Evolutionary conservation across 163 green algal species (phyloP).

Genomic region (Prototheca wickerhamii): DNA sequence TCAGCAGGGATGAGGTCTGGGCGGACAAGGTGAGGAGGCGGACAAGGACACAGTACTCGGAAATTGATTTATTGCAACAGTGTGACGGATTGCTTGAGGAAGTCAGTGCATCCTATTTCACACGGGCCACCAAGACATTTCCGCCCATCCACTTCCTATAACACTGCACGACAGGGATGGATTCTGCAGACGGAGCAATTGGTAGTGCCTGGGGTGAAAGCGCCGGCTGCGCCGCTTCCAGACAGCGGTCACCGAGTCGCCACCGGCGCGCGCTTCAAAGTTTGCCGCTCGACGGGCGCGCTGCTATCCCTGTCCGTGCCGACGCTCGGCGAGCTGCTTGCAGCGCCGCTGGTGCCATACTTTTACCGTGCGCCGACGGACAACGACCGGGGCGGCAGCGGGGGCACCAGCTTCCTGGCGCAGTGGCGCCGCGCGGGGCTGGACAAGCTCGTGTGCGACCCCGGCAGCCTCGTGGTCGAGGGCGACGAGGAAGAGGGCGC

Average conservation of each 20-base stretch:
- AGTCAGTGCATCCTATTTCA: too few relatives aligned
- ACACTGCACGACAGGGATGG: too few relatives aligned
- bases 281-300: not conserved
- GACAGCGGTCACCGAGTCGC: not conserved
- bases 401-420: conserved; percentile 60
- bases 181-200: not conserved
- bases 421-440: conserved; percentile 71
- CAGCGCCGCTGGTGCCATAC: conserved; percentile 38
- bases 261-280: not conserved
- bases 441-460: conserved; percentile 46
- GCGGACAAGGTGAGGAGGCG: too few relatives aligned
- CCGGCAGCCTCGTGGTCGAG: conserved; percentile 5
- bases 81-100: too few relatives aligned
- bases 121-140: too few relatives aligned
- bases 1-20: too few relatives aligned
- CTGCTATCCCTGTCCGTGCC: conserved; percentile 11
- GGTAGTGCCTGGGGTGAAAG: not conserved
- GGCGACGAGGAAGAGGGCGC: not conserved
- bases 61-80: too few relatives aligned
- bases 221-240: not conserved
- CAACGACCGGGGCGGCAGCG: conserved; percentile 80
- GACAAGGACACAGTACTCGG: too few relatives aligned
- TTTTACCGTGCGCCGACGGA: conserved; percentile 82
- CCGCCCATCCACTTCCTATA: too few relatives aligned
- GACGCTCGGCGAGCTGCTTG: conserved; percentile 32